These are phyloP conservation scores for Daldinia sp. DNA, from an alignment of 2,329 filamentous ascomycete species.

Conservation along the genomic window DNA sequence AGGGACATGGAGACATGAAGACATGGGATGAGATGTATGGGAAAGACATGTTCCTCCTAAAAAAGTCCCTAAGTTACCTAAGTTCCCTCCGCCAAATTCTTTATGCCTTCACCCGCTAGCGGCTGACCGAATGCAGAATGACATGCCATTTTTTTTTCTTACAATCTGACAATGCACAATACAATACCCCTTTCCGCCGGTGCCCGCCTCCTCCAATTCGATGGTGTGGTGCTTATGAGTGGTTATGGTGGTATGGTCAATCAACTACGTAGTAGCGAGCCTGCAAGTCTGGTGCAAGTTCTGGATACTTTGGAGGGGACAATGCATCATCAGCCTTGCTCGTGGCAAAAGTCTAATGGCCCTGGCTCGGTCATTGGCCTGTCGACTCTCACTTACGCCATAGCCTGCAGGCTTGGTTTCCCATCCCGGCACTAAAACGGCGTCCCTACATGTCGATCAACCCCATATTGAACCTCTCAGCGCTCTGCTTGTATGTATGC, in stretches of 20 bases:
- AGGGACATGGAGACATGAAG: background rate
- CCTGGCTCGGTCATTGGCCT: conserved; percentile 46
- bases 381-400: conserved; percentile 47
- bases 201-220: conserved; percentile 24
- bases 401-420: conserved; percentile 45
- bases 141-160: conserved; percentile 40
- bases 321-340: conserved; percentile 50
- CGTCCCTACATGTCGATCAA: conserved; percentile 47
- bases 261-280: conserved; percentile 30
- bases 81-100: conserved; percentile 17
- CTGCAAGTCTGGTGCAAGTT: conserved; percentile 21
- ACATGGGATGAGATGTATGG: background rate
- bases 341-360: conserved; percentile 47
- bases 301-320: conserved; percentile 29
- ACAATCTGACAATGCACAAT: conserved; percentile 6
- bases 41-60: background rate
- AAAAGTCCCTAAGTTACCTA: no score
- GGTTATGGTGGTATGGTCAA: conserved; percentile 22
- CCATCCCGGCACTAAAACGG: conserved; percentile 46
- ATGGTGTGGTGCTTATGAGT: conserved; percentile 30
- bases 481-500: conserved; percentile 25
- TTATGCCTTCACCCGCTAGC: conserved; percentile 40
- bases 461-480: conserved; percentile 34
- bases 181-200: conserved; percentile 27
- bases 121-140: conserved; percentile 44